These are phyloP conservation scores for Leucocoprinus sp. DNA, from an alignment of 768 basidiomycete genomes.

Conservation along the genomic window DNA sequence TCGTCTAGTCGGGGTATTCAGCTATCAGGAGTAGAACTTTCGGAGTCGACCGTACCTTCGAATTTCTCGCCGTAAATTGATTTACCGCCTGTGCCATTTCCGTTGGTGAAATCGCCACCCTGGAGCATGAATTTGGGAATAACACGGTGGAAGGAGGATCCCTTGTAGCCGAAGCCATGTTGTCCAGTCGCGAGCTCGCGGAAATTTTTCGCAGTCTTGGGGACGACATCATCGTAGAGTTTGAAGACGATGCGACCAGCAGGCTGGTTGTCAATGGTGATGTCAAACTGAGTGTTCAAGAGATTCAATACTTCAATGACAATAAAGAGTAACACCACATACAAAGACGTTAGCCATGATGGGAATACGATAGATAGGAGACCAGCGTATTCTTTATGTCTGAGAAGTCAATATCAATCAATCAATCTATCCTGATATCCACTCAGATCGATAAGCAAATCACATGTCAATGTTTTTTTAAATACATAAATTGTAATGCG, in stretches of 20 bases:
- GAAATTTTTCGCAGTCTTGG: constrained; percentile 77
- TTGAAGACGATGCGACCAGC: constrained; percentile 71
- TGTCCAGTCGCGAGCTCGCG: constrained; percentile 77
- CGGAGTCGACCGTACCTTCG: constrained; percentile 31
- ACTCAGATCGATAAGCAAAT: too few relatives aligned
- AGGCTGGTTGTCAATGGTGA: constrained; percentile 34
- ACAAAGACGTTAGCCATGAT: neutral
- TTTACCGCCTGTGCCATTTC: constrained; percentile 72
- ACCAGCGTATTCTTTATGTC: too few relatives aligned
- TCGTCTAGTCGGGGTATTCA: constrained; percentile 48
- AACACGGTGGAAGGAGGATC: constrained; percentile 69
- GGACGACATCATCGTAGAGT: constrained; percentile 75
- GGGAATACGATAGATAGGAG: neutral
- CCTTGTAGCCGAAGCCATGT: constrained; percentile 66
- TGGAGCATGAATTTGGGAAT: constrained; percentile 85
- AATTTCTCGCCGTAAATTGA: constrained; percentile 72
- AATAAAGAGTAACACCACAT: neutral
- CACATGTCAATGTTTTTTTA: too few relatives aligned
- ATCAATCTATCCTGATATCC: too few relatives aligned
- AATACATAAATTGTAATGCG: too few relatives aligned
- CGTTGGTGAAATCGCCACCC: constrained; percentile 76
- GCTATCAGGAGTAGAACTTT: neutral
- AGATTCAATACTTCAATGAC: neutral
- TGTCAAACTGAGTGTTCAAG: constrained; percentile 61
- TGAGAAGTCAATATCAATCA: too few relatives aligned